These are phyloP conservation scores for Dothiorella sarmentorum DNA, from an alignment of 2,329 filamentous ascomycete species.

Conservation along the genomic window DNA sequence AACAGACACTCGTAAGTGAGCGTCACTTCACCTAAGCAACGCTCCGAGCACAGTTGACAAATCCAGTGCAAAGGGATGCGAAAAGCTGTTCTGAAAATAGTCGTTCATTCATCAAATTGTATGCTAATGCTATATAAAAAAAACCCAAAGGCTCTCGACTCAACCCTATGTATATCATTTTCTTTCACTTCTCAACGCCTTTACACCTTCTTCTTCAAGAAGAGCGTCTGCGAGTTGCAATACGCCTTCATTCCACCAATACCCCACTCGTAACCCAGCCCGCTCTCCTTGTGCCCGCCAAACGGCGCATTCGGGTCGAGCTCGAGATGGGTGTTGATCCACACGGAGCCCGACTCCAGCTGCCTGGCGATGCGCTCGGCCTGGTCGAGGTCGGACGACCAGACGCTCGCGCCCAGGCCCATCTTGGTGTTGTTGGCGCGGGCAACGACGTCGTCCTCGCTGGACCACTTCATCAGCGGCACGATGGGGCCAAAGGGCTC, in stretches of 20 bases:
- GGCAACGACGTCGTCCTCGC: conserved; percentile 51
- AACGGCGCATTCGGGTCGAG: conserved; percentile 49
- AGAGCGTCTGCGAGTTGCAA: conserved; percentile 42
- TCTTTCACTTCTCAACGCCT: neutral
- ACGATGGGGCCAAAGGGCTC: conserved; percentile 64
- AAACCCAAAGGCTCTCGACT: no score
- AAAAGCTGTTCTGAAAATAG: no score
- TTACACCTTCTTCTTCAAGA: conserved; percentile 17
- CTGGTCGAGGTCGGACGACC: conserved; percentile 45
- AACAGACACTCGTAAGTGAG: no score
- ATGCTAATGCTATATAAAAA: no score
- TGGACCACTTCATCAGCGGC: conserved; percentile 58
- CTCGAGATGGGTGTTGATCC: conserved; percentile 46
- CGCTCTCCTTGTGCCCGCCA: conserved; percentile 60
- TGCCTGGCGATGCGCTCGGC: conserved; percentile 45
- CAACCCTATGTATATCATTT: neutral
- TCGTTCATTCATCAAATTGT: no score
- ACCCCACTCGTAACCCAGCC: conserved; percentile 59
- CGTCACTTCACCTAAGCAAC: no score
- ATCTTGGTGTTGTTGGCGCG: conserved; percentile 48
- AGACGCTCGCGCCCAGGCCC: conserved; percentile 56
- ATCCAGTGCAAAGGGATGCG: no score
- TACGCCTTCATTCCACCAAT: conserved; percentile 60
- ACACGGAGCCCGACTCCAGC: conserved; percentile 51
- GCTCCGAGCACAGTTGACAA: no score